phyloP scores from a whole-genome alignment of 2,329 filamentous ascomycete genomes.

The Colletotrichum nymphaeae region DNA sequence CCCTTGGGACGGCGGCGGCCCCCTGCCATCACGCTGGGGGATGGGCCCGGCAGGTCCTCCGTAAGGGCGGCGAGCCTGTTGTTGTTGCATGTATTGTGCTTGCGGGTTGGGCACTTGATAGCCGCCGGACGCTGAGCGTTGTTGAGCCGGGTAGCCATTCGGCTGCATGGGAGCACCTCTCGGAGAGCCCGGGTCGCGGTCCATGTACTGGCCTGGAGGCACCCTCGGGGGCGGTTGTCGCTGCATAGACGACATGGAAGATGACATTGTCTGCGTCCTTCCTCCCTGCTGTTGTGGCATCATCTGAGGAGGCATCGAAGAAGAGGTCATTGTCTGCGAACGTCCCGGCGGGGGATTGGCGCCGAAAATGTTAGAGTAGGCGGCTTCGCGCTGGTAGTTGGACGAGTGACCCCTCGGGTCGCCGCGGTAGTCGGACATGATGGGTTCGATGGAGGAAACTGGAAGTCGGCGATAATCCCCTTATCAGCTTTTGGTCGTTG shows the following conservation, averaged over 20 bases:
- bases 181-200: conserved; percentile 50
- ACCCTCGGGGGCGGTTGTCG: conserved; percentile 72
- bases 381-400: conserved; percentile 86
- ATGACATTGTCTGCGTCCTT: conserved; percentile 84
- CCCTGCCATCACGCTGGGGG: conserved; percentile 66
- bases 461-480: conserved; percentile 36
- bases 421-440: conserved; percentile 70
- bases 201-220: conserved; percentile 50
- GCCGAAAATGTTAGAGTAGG: conserved; percentile 96
- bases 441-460: conserved; percentile 46
- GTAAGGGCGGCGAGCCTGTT: conserved; percentile 56
- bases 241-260: conserved; percentile 63
- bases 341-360: conserved; percentile 86
- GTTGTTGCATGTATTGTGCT: conserved; percentile 60
- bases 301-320: conserved; percentile 67
- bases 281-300: conserved; percentile 63
- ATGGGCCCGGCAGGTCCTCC: conserved; percentile 60
- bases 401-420: conserved; percentile 62
- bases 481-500: conserved; percentile 29
- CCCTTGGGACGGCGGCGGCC: conserved; percentile 51
- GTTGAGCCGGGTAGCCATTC: conserved; percentile 49
- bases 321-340: conserved; percentile 94
- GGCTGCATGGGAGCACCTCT: conserved; percentile 49
- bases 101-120: conserved; percentile 56
- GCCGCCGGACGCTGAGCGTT: conserved; percentile 63